These are phyloP conservation scores for Quercus dentata DNA, from an alignment of 306 rosid genomes.

Conservation along the genomic window DNA sequence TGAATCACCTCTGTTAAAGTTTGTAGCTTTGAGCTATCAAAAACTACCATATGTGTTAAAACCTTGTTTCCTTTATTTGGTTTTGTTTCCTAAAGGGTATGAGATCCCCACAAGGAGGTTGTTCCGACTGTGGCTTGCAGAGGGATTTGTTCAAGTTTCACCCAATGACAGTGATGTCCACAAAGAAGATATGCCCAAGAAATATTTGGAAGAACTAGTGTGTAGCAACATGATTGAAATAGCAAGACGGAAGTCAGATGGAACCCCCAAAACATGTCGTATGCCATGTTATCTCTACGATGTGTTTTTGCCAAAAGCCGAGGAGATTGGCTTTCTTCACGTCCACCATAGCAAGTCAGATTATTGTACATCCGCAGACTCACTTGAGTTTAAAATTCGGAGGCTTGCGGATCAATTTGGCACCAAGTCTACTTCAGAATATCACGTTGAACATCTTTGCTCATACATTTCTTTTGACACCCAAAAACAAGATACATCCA, in stretches of 20 bases:
- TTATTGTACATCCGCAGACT: neutral
- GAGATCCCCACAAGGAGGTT: too few species aligned
- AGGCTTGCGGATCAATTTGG: constrained; percentile 4
- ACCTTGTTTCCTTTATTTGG: constrained; percentile 11
- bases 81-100: too few species aligned
- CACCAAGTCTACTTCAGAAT: neutral
- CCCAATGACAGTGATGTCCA: too few species aligned
- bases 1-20: neutral
- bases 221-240: too few species aligned
- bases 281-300: too few species aligned
- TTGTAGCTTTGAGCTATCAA: neutral
- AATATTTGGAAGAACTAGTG: too few species aligned
- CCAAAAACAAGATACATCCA: neutral
- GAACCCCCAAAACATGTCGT: too few species aligned
- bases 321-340: neutral
- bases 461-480: constrained; percentile 15
- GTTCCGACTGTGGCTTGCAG: too few species aligned
- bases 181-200: too few species aligned
- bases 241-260: too few species aligned
- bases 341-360: neutral
- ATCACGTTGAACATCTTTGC: neutral
- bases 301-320: neutral
- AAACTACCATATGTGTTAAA: neutral
- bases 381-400: neutral
- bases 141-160: too few species aligned